Base-by-base conservation (phyloP, 495 filamentous ascomycete genomes). In the Jackrogersella multiformis region DNA sequence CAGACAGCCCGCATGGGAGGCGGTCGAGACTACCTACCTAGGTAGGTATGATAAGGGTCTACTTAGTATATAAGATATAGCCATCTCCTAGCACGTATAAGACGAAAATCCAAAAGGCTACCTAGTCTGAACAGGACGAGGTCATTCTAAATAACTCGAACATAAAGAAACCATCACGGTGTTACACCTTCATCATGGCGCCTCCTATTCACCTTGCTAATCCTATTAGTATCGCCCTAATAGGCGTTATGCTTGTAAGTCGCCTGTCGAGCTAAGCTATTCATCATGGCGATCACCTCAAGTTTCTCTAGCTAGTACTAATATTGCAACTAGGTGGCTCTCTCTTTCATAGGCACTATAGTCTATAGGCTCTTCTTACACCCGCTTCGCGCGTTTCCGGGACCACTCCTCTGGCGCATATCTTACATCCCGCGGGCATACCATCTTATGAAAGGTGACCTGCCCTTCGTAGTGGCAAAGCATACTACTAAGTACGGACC, bases 291-390 rank as follows among this genome's bases (percentile, higher is more conserved):
- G n/a, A n/a, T n/a, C n/a, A n/a, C n/a, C n/a, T n/a, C 20, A 46
- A 5, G 26, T 8, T 5, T 15, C 5, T 32, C 4, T 20, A n/a
- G 1, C 15, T 6, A 12, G 41, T 41, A 24, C 54, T 69, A 38
- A 61, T 41, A 45, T 9, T 30, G 10, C 30, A 2, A 52, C 7
- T 58, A 74, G 72, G 26, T 28, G 21, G 16, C 38, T 5, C 9
- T 72, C 26, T 74, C 57, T 26, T 12, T 64, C 13, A 20, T 70
- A 13, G 69, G 69, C 21, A 55, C 0, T 35, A 26, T 45, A 12
- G 36, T 84, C 36, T 86, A 85, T 56, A 81, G 80, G 59, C 55
- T 86, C 49, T 80, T 71, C 68, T 70, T 86, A 15, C 83, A 86
- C 67, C 85, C 85, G 1, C 77, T 88, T 9, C 38, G 67, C n/a